Percentiles rank a stretch among this genome's conserved stretches.
These are phyloP conservation scores for Thelephora terrestris DNA, from an alignment of 1,284 basidiomycete genomes.

Conservation along the genomic window DNA sequence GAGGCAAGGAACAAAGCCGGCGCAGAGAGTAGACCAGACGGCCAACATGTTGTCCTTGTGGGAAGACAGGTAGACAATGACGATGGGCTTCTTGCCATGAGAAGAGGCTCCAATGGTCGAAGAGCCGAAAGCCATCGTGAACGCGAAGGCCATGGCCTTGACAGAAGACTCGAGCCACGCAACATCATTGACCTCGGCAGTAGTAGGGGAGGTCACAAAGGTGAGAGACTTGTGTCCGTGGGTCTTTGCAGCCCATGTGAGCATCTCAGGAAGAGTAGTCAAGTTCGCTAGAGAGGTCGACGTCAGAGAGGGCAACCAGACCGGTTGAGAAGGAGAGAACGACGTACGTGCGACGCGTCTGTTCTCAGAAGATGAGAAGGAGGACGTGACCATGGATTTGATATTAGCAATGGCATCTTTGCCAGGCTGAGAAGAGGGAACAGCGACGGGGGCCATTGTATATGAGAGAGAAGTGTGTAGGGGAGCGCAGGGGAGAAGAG, in stretches of 20 bases:
- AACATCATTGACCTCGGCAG: not conserved
- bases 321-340: not conserved
- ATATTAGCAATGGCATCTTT: not conserved
- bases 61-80: not conserved
- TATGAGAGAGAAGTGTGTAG: not conserved
- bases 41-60: constrained; percentile 1
- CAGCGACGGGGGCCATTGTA: not conserved
- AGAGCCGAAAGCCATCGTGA: not conserved
- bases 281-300: not conserved
- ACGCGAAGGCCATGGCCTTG: not conserved
- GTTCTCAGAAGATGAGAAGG: not conserved
- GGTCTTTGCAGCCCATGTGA: not conserved
- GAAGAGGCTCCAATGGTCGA: not conserved
- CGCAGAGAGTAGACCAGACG: not conserved
- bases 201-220: not conserved
- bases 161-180: not conserved
- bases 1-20: not conserved
- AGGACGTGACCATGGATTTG: not conserved
- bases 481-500: not conserved
- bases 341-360: not conserved
- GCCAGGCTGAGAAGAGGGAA: not conserved
- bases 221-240: not conserved
- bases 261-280: not conserved
- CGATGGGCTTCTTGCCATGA: not conserved
- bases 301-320: not conserved